Evolutionary conservation across 2,329 filamentous ascomycete species (phyloP).

Genomic region (Thielaviopsis punctulata): DNA sequence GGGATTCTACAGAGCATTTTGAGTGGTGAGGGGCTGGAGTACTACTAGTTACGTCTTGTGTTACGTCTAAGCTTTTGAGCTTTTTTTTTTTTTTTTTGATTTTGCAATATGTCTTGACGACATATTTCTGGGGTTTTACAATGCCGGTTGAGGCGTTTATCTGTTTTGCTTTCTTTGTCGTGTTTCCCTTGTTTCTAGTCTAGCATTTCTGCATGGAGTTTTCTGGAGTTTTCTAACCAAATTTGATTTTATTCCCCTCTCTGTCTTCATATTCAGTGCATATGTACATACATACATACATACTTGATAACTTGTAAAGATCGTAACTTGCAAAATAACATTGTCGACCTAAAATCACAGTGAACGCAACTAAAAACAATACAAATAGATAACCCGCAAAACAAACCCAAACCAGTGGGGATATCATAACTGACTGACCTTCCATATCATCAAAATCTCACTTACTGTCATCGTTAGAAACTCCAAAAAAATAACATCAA

Average conservation of each 20-base stretch:
- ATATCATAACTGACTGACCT: background rate
- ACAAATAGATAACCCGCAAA: background rate
- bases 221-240: background rate
- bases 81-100: background rate
- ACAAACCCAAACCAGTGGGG: background rate
- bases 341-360: too few relatives aligned
- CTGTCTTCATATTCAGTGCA: background rate
- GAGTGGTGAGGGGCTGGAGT: conserved; percentile 42
- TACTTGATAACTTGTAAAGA: too few relatives aligned
- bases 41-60: conserved; percentile 3
- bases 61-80: background rate
- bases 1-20: conserved; percentile 47
- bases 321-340: too few relatives aligned
- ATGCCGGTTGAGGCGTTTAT: background rate
- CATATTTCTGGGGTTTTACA: background rate
- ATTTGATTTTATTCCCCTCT: background rate
- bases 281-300: too few relatives aligned
- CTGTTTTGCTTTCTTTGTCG: background rate
- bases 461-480: background rate
- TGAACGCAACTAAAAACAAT: too few relatives aligned
- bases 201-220: background rate
- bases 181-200: background rate
- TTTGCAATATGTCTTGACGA: background rate
- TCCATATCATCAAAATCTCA: background rate
- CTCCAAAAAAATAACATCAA: background rate